phyloP scores from a whole-genome alignment of 2,329 filamentous ascomycete genomes.

The Incumbomyces lentus region DNA sequence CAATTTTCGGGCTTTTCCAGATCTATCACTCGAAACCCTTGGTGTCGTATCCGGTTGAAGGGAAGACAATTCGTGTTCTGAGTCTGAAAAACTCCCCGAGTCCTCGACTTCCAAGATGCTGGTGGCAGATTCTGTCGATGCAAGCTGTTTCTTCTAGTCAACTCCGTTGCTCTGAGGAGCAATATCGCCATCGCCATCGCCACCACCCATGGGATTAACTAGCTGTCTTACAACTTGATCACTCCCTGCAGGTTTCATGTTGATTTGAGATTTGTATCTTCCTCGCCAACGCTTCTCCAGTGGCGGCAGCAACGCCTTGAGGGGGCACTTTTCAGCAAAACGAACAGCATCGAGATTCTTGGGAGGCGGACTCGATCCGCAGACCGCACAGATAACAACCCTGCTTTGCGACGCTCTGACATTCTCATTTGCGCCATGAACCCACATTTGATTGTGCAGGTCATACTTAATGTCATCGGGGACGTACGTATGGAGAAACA shows the following conservation, averaged over 20 bases:
- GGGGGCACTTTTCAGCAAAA: neutral
- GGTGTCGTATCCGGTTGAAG: too few species aligned
- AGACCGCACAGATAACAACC: neutral
- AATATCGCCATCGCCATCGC: neutral
- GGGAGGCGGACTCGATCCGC: slow-evolving; percentile 2
- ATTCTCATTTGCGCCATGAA: slow-evolving; percentile 5
- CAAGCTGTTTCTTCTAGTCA: neutral
- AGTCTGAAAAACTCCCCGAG: neutral
- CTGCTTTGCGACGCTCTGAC: neutral
- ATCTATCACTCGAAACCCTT: neutral
- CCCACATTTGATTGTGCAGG: slow-evolving; percentile 52
- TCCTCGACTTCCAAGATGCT: neutral
- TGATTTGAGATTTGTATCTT: neutral
- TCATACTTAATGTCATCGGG: slow-evolving; percentile 53
- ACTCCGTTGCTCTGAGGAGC: neutral
- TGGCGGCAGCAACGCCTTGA: neutral
- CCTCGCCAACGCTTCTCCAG: neutral
- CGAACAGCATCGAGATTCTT: neutral
- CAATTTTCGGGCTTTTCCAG: neutral
- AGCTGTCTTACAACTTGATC: neutral
- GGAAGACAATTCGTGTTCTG: neutral
- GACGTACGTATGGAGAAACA: slow-evolving; percentile 49
- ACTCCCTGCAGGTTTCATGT: neutral
- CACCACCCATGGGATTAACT: neutral
- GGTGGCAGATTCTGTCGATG: neutral